Base-by-base conservation (phyloP, 2,329 filamentous ascomycete genomes). In the Diaporthe sp. region DNA sequence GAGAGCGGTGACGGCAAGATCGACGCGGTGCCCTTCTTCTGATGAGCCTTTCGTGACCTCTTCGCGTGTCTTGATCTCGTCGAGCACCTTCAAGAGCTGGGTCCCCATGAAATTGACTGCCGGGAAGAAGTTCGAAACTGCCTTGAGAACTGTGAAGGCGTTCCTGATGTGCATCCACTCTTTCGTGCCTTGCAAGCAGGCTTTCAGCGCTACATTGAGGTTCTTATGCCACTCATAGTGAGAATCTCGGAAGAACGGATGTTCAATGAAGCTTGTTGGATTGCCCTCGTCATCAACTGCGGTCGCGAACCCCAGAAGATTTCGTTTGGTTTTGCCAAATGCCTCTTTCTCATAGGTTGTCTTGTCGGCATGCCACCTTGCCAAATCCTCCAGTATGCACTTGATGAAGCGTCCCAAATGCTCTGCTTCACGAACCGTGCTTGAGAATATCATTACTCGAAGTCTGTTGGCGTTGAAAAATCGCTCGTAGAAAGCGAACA, bases 131-230 rank as follows among this genome's bases (percentile, higher is more conserved):
- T 95, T 92, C 34, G 95, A 90, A 65, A 98, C 89, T 15, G 91
- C 90, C 82, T 97, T 97, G 76, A 99, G 88, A 5, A 98, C 89
- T 75, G 94, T 97, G 79, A 98, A 97, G 60, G 95, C 95, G 82
- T 99, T 99, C 73, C 96, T 93, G 82, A 98, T 98, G 83, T 98
- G 96, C 94, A 98, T 98, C 90, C 97, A 99, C 84, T 98, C 96
- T 58, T 77, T 77, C 44, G 91, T 92, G 39, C 93, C 93, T 25
- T 92, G 91, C 63, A 99, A 88, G 82, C 96, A 98, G 51, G 90
- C 90, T 82, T 95, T 96, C 73, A 99, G 87, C 3, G 96, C 95
- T 68, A 87, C 90, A 80, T 94, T 94, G 58, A 99, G 86, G 78
- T 94, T 92, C 80, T 93, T 92, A 84, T 99, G 97, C 95, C 96